phyloP scores from a whole-genome alignment of 805 yeast species.

The Cyberlindnera misumaiensis region DNA sequence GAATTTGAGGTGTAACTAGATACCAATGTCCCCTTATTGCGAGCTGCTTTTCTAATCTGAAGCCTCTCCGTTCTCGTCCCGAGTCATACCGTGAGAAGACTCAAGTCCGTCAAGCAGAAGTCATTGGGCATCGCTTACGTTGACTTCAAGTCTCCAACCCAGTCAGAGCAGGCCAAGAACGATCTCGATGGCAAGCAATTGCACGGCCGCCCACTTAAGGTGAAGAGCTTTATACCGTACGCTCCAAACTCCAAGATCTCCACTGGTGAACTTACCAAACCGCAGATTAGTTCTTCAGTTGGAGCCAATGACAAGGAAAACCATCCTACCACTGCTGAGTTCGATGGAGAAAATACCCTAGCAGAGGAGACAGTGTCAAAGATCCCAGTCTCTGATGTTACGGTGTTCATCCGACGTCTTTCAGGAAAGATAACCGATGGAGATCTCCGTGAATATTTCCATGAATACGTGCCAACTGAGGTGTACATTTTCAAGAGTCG shows the following conservation, averaged over 20 bases:
- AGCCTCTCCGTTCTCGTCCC: conserved; percentile 43
- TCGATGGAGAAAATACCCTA: background rate
- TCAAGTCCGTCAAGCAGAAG: conserved; percentile 32
- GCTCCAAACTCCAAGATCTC: conserved; percentile 22
- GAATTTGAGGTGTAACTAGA: conserved; percentile 39
- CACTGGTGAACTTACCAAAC: background rate
- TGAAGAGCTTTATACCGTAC: conserved; percentile 39
- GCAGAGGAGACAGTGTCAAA: background rate
- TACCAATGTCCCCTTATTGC: too few relatives aligned
- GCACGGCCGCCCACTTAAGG: conserved; percentile 33
- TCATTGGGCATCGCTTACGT: conserved; percentile 75
- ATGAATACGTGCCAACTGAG: conserved; percentile 38
- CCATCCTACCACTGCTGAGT: background rate
- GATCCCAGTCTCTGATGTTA: conserved; percentile 31
- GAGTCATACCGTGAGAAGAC: conserved; percentile 43
- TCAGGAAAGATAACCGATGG: conserved; percentile 35
- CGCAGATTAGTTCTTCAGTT: background rate
- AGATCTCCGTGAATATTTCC: conserved; percentile 38
- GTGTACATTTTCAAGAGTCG: conserved; percentile 40
- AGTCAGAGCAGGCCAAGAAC: conserved; percentile 58
- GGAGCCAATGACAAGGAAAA: background rate
- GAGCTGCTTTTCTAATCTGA: background rate
- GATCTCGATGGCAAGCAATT: conserved; percentile 57
- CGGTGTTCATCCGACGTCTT: conserved; percentile 38
- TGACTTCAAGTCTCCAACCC: conserved; percentile 61